Conservation (phyloP, 768 basidiomycete genomes). For the Tylopilus balloui region DNA sequence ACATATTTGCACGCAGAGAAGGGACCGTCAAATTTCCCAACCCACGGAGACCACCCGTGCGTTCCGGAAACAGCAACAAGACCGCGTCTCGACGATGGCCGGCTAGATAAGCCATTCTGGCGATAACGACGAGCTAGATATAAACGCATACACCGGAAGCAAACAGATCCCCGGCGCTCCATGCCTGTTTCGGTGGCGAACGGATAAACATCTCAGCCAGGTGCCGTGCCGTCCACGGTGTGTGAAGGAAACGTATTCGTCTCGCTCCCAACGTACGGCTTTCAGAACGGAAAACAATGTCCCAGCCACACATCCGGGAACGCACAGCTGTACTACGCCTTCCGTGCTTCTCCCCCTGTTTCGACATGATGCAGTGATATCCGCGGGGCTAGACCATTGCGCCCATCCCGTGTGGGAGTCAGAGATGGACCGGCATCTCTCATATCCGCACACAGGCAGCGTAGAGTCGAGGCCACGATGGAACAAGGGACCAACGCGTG, state of each 20-base stretch:
- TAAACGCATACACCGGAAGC: background rate
- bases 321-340: background rate
- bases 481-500: too few species aligned
- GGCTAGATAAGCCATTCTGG: constrained; percentile 3
- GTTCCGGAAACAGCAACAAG: constrained; percentile 1
- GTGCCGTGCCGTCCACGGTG: background rate
- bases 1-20: too few species aligned
- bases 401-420: too few species aligned
- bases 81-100: background rate
- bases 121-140: background rate
- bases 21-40: too few species aligned
- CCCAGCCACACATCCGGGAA: background rate
- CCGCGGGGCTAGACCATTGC: too few species aligned
- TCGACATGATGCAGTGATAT: background rate
- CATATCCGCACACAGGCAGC: too few species aligned
- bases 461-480: too few species aligned
- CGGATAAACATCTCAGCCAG: background rate
- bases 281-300: background rate
- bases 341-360: background rate
- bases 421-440: too few species aligned
- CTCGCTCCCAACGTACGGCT: background rate
- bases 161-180: background rate
- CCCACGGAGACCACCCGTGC: background rate
- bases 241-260: background rate
- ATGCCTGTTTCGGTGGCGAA: constrained; percentile 3